Evolutionary conservation across 2,329 filamentous ascomycete genomes (phyloP).

Genomic region (Fonsecaea erecta): DNA sequence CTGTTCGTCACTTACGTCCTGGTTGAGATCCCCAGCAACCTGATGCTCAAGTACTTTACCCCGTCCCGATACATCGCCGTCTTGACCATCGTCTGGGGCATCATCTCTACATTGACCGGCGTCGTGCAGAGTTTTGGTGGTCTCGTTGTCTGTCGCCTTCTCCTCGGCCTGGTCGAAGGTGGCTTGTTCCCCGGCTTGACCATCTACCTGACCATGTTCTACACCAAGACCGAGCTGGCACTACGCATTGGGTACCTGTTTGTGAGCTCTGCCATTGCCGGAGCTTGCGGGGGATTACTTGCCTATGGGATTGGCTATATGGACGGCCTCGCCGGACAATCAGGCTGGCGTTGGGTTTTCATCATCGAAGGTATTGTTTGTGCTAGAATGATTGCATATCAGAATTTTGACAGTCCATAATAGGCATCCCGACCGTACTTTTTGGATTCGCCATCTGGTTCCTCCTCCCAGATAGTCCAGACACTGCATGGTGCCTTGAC

Average conservation of each 20-base stretch:
- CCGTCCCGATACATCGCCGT: constrained; percentile 57
- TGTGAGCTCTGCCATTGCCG: constrained; percentile 54
- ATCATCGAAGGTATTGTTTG: constrained; percentile 51
- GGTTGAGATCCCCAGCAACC: constrained; percentile 45
- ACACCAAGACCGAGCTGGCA: constrained; percentile 49
- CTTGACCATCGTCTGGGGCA: constrained; percentile 25
- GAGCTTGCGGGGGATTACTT: constrained; percentile 57
- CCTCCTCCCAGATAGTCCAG: constrained; percentile 51
- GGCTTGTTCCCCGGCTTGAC: constrained; percentile 49
- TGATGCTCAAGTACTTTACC: constrained; percentile 51
- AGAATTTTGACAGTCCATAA: no score
- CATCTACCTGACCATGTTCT: constrained; percentile 54
- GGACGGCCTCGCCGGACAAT: constrained; percentile 53
- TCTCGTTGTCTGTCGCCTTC: constrained; percentile 48
- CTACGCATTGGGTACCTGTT: constrained; percentile 49
- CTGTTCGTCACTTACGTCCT: constrained; percentile 65
- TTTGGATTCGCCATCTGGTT: constrained; percentile 50
- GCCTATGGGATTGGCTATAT: constrained; percentile 58
- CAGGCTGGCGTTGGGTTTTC: constrained; percentile 60
- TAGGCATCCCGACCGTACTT: constrained; percentile 47
- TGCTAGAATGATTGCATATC: no score
- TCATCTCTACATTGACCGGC: constrained; percentile 54
- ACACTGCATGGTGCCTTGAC: constrained; percentile 49
- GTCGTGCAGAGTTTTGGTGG: constrained; percentile 51
- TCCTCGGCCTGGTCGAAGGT: constrained; percentile 46